A percentile compares a stretch with the other conserved stretches of the same genome.
Conservation (phyloP, 805 yeast genomes). For the Zygoascus tannicola region DNA sequence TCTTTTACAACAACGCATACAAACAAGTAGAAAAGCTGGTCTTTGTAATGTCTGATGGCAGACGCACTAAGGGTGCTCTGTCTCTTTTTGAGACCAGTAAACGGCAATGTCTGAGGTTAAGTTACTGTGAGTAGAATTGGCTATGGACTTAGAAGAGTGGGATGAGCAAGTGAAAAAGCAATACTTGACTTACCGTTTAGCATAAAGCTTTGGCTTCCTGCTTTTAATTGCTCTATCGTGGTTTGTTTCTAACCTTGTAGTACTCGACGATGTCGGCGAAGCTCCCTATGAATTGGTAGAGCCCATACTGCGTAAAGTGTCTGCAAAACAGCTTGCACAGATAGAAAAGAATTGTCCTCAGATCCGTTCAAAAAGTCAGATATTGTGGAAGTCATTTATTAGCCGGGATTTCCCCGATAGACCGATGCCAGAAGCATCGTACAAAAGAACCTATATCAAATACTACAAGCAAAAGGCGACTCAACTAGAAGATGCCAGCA, state of each 20-base stretch:
- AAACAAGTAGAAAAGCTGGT: too few relatives aligned
- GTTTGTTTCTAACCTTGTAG: conserved; percentile 9
- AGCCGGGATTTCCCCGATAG: conserved; percentile 27
- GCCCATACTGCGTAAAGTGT: conserved; percentile 28
- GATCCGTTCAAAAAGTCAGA: conserved; percentile 22
- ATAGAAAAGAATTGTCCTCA: conserved; percentile 27
- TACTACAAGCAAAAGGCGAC: conserved; percentile 35
- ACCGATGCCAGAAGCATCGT: conserved; percentile 21
- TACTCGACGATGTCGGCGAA: conserved; percentile 31
- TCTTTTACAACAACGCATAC: too few relatives aligned
- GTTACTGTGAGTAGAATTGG: conserved; percentile 16
- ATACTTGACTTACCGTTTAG: too few relatives aligned
- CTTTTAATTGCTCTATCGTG: too few relatives aligned
- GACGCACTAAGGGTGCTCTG: conserved; percentile 2
- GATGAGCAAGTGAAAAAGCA: too few relatives aligned
- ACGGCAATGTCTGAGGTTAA: conserved; percentile 18
- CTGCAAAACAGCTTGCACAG: conserved; percentile 27
- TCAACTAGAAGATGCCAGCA: conserved; percentile 37
- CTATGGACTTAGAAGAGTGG: too few relatives aligned
- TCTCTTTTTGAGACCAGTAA: conserved; percentile 15
- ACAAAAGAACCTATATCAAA: conserved; percentile 21
- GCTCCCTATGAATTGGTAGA: conserved; percentile 29
- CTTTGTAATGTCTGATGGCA: too few relatives aligned
- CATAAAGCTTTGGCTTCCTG: too few relatives aligned
- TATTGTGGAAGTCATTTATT: conserved; percentile 28